Conservation (phyloP, 306 rosid genomes). For the Albizia julibrissin region DNA sequence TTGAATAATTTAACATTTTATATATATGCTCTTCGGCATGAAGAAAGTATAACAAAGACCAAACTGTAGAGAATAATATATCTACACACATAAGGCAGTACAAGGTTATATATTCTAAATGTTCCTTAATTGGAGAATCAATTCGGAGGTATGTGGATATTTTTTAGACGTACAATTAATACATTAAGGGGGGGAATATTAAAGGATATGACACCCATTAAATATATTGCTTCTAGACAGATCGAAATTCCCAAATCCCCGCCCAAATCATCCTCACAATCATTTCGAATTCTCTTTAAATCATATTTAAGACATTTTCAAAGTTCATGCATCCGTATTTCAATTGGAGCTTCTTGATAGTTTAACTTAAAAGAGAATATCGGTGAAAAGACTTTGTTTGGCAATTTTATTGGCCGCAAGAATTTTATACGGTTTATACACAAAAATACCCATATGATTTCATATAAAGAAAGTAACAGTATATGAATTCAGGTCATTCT, state of each 20-base stretch:
- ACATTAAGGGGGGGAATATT: not conserved
- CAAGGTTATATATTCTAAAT: constrained; percentile 15
- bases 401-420: too few relatives aligned
- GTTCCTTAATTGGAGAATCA: constrained; percentile 25
- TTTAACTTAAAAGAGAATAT: too few relatives aligned
- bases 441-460: too few relatives aligned
- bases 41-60: constrained; percentile 1
- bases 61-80: not conserved
- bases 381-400: too few relatives aligned
- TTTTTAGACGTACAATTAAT: not conserved
- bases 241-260: not conserved
- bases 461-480: too few relatives aligned
- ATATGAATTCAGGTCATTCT: too few relatives aligned
- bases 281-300: not conserved
- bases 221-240: not conserved
- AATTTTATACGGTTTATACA: too few relatives aligned
- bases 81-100: not conserved
- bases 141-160: constrained; percentile 20
- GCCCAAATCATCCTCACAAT: not conserved
- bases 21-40: not conserved
- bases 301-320: not conserved
- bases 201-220: not conserved
- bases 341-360: too few relatives aligned
- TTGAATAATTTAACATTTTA: not conserved
- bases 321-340: not conserved